phyloP scores from a whole-genome alignment of 2,329 filamentous ascomycete genomes.

The Lasiodiplodia theobromae region DNA sequence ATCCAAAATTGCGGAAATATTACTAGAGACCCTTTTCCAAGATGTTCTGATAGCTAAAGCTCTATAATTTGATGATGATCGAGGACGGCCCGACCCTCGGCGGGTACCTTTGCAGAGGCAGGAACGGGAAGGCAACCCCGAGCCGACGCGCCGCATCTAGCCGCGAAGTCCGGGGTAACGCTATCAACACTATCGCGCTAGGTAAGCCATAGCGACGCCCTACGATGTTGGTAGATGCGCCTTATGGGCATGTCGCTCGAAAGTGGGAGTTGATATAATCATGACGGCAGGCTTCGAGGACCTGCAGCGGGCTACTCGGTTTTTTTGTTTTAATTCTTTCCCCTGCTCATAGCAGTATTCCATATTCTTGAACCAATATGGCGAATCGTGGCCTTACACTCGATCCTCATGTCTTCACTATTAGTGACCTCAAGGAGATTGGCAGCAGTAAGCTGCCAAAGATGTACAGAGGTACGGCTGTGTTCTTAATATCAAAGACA shows the following conservation, averaged over 20 bases:
- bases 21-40: too few relatives aligned
- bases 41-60: too few relatives aligned
- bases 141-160: neutral
- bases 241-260: neutral
- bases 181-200: neutral
- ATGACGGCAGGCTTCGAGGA: neutral
- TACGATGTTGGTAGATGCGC: neutral
- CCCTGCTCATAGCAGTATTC: neutral
- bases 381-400: constrained; percentile 35
- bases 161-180: neutral
- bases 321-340: neutral
- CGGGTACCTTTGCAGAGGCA: neutral
- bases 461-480: constrained; percentile 47
- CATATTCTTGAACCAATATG: constrained; percentile 27
- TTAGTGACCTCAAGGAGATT: constrained; percentile 41
- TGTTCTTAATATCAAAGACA: neutral
- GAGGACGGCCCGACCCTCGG: neutral
- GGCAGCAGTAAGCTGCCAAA: constrained; percentile 50
- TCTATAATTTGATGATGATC: neutral
- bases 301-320: neutral
- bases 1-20: too few relatives aligned
- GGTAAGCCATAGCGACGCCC: constrained; percentile 1
- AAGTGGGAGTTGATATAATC: neutral
- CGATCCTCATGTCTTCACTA: constrained; percentile 35
- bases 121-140: constrained; percentile 11